Base-by-base conservation (phyloP, 1,284 basidiomycete genomes). In the Leccinum griseonigrum region DNA sequence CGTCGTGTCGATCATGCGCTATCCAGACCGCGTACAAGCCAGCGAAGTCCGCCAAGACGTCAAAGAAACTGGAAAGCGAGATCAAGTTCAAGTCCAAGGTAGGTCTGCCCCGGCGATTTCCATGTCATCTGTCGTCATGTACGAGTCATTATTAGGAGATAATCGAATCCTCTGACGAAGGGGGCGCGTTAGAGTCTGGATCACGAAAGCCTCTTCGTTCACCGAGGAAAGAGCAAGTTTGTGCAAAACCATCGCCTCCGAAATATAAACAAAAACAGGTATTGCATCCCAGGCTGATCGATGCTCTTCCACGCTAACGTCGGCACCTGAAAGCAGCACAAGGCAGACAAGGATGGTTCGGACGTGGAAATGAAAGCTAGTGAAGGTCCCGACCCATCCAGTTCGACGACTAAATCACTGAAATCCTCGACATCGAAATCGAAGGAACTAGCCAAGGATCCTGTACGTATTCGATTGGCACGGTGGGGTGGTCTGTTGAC, bases 1-100 rank as follows among this genome's bases (percentile, higher is more conserved):
- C 50, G 7, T n/a, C 34, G 1, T 50, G 46, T 18, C 16, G 14
- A 36, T 31, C 22, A 3, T 5, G 22, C 13, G 6, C 56, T 52
- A 36, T 48, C 31, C 48, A 16, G 22, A 65, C 50, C 32, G 26
- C 60, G 14, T 9, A 58, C 36, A 54, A 65, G 56, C 34, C 54
- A 38, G 16, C 13, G 48, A 69, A 69, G 57, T 26, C 61, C 1
- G 16, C 43, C 2, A 64, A 63, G 28, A 46, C 40, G 6, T 43
- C 64, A 32, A 67, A 62, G 60, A 66, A 69, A 43, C 62, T 59
- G 34, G 70, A 71, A 34, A 69, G 60, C 11, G 62, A 66, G 5
- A 51, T 36, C 26, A 63, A 67, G 32, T 63, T 50, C 57, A 71
- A 72, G 54, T 74, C 70, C 54, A 72, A 65, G 59, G 72, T 70